Base-by-base conservation (phyloP, 805 yeast species). In the Kurtzmaniella fragi region DNA sequence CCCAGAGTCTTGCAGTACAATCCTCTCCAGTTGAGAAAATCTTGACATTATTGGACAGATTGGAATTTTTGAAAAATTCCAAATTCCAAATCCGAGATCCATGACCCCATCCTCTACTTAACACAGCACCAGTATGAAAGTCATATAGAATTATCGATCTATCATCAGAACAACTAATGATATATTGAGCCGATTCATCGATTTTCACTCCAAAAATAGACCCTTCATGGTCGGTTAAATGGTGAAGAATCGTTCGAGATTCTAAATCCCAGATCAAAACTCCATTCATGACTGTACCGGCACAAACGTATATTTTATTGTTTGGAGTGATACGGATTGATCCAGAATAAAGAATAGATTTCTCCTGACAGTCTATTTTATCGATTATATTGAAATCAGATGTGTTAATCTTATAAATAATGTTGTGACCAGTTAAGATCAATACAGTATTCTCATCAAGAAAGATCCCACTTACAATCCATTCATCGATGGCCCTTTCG, bases 51-150 rank as follows among this genome's bases (percentile, higher is more conserved):
- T 39, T 28, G 5, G 31, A 7, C 4, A 11, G 5, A 1, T 81
- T 49, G 4, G 63, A 57, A 47, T 53, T 47, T n/a, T 44, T 42
- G 42, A 66, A 74, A 53, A 87, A 86, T 36, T 70, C 70, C 33
- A 91, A 64, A 32, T 76, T 74, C 99, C 99, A 93, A 31, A 93
- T 90, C 54, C 99, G 75, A 0, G 98, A 91, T 1, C 84, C 82
- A 56, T 93, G 99, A 11, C 98, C 99, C 97, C 97, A 93, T 0
- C 96, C 97, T 20, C 80, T 76, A 1, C 91, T 84, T 30, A 84
- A 48, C 27, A 79, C 60, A 9, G 61, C 49, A 1, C 95, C 91
- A 1, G 75, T 53, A 5, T 52, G 51, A 44, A 82, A 62, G 49
- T 78, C 78, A 82, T 89, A 89, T 5, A 91, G 56, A 41, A 80